Conservation (phyloP, 345 rosid genomes). For the Corchorus capsularis region DNA sequence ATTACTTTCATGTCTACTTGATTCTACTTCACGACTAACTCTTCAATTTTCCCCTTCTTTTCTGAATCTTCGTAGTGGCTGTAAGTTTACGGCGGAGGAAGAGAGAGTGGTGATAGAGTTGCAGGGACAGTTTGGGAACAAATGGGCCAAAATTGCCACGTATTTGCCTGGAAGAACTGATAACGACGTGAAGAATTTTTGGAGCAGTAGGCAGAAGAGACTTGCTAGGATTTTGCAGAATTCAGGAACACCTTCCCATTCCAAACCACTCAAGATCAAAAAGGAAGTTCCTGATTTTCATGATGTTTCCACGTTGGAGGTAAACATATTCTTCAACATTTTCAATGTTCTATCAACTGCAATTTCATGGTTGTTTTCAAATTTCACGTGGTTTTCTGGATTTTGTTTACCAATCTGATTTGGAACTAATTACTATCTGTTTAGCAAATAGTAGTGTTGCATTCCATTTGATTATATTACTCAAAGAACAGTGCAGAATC, state of each 20-base stretch:
- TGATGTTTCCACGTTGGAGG: conserved; percentile 28
- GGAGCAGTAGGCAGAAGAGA: conserved; percentile 93
- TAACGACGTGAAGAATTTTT: conserved; percentile 93
- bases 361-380: neutral
- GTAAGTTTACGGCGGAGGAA: conserved; percentile 87
- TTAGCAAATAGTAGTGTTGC: neutral
- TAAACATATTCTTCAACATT: conserved; percentile 10
- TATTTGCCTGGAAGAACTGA: conserved; percentile 83
- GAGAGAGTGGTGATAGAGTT: conserved; percentile 88
- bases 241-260: conserved; percentile 41
- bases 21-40: neutral
- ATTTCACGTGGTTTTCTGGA: neutral
- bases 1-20: neutral
- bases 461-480: conserved; percentile 3
- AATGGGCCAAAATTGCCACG: conserved; percentile 95
- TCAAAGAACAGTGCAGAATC: neutral
- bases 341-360: neutral
- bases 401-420: neutral
- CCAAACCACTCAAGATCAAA: conserved; percentile 35
- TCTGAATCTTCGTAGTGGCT: conserved; percentile 48
- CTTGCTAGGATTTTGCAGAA: conserved; percentile 70
- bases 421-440: neutral
- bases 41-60: neutral
- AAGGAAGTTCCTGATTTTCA: conserved; percentile 25
- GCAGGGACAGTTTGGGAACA: conserved; percentile 83